Evolutionary conservation across 1,139 yeast species (phyloP), one percentile per base, ranked within the genome.

Genomic region (Magnusiomyces tetraspermus): DNA sequence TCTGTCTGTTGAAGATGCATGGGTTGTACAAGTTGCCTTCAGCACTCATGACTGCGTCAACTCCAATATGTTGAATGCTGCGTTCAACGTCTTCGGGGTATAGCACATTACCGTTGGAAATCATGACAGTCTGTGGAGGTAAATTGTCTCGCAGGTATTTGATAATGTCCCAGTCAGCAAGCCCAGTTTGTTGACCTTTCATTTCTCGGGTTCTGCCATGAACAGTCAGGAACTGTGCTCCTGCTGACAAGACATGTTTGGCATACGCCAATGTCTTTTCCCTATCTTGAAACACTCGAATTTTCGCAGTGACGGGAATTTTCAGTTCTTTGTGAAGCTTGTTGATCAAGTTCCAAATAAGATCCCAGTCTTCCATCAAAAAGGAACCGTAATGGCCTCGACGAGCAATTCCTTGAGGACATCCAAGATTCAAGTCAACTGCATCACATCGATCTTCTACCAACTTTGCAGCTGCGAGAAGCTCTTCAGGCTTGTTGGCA

Each of bases 41-140:
- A 0, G 98, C 98, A 46, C 95, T 83, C 98, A 94, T 94, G 22
- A 92, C 94, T 0, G 92, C 97, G 70, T 94, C 97, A 60, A 94
- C 85, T 0, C 71, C 71, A 1, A 87, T 80, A 22, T 72, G 76
- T 1, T 75, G 75, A 31, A 79, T 65, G 67, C 97, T 86, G 57
- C 94, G 74, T 1, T 74, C 70, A 21, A 89, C 72, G 65, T 92
- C 97, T 50, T 82, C 83, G 0, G 94, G 86, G 62, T 92, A 90
- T 47, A 92, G 71, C 19, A 92, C 79, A 67, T 92, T 92, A 2
- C 98, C 98, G 67, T 94, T 94, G 38, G 96, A 87, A 64, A 92
- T 87, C 63, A 92, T 84, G 0, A 92, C 97, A 8, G 94, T 88
- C 51, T 83, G 94, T 40, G 71, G 63, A 0, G 96, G 96, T 51